Percentiles rank a stretch among this genome's conserved stretches.
Evolutionary conservation across 2,329 filamentous ascomycete species (phyloP).

Genomic region (Talaromyces sp.): DNA sequence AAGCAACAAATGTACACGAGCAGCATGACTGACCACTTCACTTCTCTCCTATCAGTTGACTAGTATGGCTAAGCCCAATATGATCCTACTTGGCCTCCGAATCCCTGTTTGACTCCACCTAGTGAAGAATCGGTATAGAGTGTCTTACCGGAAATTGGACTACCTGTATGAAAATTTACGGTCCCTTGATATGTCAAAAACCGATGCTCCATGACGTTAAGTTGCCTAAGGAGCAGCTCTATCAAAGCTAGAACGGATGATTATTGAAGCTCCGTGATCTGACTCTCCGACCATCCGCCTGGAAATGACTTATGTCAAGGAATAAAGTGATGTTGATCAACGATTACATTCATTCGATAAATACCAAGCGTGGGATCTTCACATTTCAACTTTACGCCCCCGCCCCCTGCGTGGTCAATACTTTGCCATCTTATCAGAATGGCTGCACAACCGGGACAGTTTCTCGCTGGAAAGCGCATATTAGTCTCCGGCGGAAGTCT

Average conservation of each 20-base stretch:
- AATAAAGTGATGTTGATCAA: background rate
- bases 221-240: background rate
- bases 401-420: no score
- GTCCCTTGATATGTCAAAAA: no score
- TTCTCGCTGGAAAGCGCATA: conserved; percentile 38
- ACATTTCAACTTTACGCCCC: background rate
- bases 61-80: background rate
- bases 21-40: background rate
- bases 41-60: background rate
- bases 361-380: background rate
- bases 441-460: background rate
- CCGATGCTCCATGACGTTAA: no score
- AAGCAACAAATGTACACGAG: background rate
- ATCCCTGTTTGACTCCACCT: background rate
- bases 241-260: background rate
- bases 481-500: conserved; percentile 44
- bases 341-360: no score
- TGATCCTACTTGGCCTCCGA: background rate
- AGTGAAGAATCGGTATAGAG: background rate
- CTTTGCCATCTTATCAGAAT: background rate
- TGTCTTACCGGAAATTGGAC: no score
- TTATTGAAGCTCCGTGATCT: background rate
- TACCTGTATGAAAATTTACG: background rate
- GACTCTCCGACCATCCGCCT: background rate
- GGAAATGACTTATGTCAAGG: background rate